phyloP scores from a whole-genome alignment of 176 grass and related monocot genomes.

The Dendrocalamus sinicus region DNA sequence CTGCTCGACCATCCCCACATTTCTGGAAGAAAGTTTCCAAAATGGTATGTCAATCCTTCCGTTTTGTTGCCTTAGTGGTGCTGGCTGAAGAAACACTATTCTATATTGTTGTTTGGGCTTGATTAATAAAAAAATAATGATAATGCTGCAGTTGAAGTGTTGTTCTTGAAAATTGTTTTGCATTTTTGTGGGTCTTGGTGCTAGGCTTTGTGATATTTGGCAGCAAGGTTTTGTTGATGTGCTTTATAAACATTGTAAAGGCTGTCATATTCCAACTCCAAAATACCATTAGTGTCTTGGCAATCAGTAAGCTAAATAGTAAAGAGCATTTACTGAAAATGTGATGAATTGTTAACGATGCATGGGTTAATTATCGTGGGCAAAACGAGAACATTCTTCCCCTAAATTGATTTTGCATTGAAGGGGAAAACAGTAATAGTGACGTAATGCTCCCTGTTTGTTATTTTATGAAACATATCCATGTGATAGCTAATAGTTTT shows the following conservation, averaged over 20 bases:
- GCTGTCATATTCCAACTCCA: no score
- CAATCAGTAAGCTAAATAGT: slow-evolving; percentile 23
- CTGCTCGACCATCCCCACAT: slow-evolving; percentile 78
- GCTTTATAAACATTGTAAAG: not conserved
- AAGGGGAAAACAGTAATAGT: not conserved
- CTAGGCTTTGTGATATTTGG: not conserved
- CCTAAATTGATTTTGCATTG: not conserved
- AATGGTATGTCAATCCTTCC: slow-evolving; percentile 66
- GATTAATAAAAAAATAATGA: not conserved
- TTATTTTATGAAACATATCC: slow-evolving; percentile 4
- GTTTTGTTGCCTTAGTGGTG: slow-evolving; percentile 26
- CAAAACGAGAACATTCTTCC: not conserved
- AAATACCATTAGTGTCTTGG: not conserved
- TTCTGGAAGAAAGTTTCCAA: slow-evolving; percentile 97
- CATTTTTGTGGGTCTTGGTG: not conserved
- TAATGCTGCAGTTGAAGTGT: not conserved
- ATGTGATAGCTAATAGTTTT: not conserved
- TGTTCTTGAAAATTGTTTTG: not conserved
- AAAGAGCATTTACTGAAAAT: not conserved
- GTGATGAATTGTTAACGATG: not conserved
- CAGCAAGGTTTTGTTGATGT: not conserved
- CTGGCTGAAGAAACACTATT: slow-evolving; percentile 23
- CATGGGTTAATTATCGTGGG: not conserved
- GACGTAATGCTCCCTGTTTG: not conserved
- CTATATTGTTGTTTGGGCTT: slow-evolving; percentile 6